A percentile compares a stretch with the other conserved stretches of the same genome.
These are phyloP conservation scores for Chrysophaeum taylorii DNA, from an alignment of 352 stramenopile species.

Conservation along the genomic window DNA sequence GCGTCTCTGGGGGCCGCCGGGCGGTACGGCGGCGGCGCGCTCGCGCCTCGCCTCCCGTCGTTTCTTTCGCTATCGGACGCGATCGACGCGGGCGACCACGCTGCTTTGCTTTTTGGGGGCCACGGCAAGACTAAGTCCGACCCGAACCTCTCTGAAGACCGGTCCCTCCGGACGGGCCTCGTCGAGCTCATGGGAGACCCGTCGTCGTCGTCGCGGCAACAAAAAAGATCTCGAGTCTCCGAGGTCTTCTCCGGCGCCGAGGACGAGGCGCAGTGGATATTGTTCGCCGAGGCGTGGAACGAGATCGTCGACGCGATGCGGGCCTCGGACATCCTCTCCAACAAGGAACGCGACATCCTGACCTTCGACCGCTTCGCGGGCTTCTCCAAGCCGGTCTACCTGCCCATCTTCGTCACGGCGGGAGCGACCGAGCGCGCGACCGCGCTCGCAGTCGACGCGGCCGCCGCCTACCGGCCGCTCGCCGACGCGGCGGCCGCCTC, in stretches of 20 bases:
- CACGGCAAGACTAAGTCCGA: too few species aligned
- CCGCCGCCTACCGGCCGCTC: constrained; percentile 4
- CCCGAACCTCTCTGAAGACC: too few species aligned
- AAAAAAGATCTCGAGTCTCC: too few species aligned
- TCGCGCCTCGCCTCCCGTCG: constrained; percentile 2
- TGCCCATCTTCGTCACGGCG: constrained; percentile 93
- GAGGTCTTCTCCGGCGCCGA: background rate
- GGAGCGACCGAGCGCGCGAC: constrained; percentile 83
- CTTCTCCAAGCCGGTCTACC: constrained; percentile 92
- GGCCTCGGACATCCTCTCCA: constrained; percentile 69
- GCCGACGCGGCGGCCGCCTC: background rate
- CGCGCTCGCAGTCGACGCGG: constrained; percentile 17
- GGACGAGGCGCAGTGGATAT: constrained; percentile 71
- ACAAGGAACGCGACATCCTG: constrained; percentile 67
- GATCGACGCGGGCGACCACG: background rate
- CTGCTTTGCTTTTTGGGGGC: too few species aligned
- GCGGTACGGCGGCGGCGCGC: background rate
- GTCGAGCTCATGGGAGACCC: background rate
- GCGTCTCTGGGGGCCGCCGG: background rate
- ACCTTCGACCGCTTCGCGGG: constrained; percentile 89
- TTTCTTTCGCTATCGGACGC: background rate
- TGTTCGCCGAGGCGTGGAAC: constrained; percentile 94
- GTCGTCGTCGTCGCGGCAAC: background rate
- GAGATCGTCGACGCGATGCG: constrained; percentile 90
- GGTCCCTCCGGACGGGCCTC: background rate